Evolutionary conservation across 83 land plant species (phyloP), one percentile per base, ranked within the genome.

Genomic region (Picea engelmannii): DNA sequence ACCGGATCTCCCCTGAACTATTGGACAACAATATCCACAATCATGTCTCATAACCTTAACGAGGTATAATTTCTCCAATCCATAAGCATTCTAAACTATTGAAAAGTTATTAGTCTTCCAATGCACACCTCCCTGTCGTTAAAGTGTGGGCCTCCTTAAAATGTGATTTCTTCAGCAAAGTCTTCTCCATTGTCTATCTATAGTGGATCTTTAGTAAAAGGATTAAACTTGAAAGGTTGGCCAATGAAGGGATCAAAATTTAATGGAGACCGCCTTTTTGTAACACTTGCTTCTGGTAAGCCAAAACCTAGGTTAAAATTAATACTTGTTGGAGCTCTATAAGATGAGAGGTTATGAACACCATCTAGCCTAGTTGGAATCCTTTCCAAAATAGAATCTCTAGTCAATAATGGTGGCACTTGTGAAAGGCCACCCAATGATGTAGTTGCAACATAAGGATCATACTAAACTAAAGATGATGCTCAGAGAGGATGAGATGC

Each of bases 161-260:
- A 31, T 31, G 35, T 31, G 35, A 1, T 31, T 31, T 31, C 35
- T 31, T 31, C 35, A 31, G 35, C 35, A 31, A 31, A 31, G 35
- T 31, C 35, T 31, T 31, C 35, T 31, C 35, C 35, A 31, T 31
- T 31, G 35, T 31, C 35, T 31, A 31, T 31, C 35, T 31, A 31
- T 31, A 31, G 35, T 31, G 82, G 84, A 27, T 85, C 84, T 12
- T 82, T 84, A 61, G 87, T 85, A 27, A 85, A 85, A 18, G 87
- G 87, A 75, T 82, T 82, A 74, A 85, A 85, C 64, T 73, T 85
- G 74, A 79, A 85, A 82, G 84, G 84, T 16, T 82, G 31, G 17
- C 84, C 87, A 0, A 84, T 85, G 71, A 78, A 82, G 2, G 87
- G 87, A 67, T 82, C 84, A 82, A 85, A 85, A 66, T 77, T 82